Evolutionary conservation across 2,329 filamentous ascomycete species (phyloP).

Genomic region (Venturia nashicola): DNA sequence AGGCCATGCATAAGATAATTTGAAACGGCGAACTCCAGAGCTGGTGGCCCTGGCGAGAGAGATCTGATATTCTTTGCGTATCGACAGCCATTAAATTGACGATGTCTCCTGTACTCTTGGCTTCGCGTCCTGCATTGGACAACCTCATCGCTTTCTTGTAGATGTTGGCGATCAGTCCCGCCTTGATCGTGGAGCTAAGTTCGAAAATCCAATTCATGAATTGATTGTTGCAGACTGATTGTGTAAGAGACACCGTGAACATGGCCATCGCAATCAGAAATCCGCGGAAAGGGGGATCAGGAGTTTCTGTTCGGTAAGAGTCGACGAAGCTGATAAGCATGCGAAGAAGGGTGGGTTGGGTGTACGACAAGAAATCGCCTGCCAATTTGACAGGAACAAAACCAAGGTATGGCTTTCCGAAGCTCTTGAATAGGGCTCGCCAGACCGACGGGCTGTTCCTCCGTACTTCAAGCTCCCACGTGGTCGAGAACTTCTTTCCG

Average conservation of each 20-base stretch:
- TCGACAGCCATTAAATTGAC: constrained; percentile 10
- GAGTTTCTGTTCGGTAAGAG: constrained; percentile 2
- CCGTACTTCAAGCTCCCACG: background rate
- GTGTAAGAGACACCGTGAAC: constrained; percentile 4
- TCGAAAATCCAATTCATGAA: constrained; percentile 9
- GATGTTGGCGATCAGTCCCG: constrained; percentile 6
- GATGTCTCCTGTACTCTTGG: constrained; percentile 9
- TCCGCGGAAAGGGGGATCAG: constrained; percentile 5
- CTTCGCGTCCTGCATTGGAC: constrained; percentile 1
- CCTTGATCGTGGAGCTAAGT: constrained; percentile 3
- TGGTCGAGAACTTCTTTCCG: constrained; percentile 1
- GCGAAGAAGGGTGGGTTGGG: constrained; percentile 4
- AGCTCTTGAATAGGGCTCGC: background rate
- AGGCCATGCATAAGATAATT: constrained; percentile 7
- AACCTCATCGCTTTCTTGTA: constrained; percentile 7
- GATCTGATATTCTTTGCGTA: constrained; percentile 3
- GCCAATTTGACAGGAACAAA: constrained; percentile 6
- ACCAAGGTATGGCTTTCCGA: constrained; percentile 2
- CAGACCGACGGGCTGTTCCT: constrained; percentile 1
- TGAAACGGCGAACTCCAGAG: constrained; percentile 8
- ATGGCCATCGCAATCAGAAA: constrained; percentile 5
- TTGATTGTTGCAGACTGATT: constrained; percentile 9
- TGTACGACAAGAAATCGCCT: constrained; percentile 2
- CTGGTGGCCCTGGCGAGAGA: constrained; percentile 6
- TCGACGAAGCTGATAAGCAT: constrained; percentile 8